phyloP scores from a whole-genome alignment of 2,329 filamentous ascomycete species.

The Hypomyces perniciosus region DNA sequence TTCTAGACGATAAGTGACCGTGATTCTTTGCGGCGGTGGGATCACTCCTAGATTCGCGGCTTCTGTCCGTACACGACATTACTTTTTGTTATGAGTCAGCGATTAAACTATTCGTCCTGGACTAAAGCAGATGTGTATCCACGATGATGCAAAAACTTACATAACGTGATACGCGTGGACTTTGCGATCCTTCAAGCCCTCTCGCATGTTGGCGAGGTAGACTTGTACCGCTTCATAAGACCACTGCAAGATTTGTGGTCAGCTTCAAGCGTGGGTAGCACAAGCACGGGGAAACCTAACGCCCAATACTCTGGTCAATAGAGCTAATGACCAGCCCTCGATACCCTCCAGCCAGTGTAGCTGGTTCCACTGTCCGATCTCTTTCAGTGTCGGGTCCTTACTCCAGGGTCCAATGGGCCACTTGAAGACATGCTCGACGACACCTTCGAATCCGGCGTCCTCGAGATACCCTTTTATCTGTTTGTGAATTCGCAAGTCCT shows the following conservation, averaged over 20 bases:
- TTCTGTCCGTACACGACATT: neutral
- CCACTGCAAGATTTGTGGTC: neutral
- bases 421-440: constrained; percentile 41
- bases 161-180: neutral
- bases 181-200: neutral
- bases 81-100: neutral
- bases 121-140: neutral
- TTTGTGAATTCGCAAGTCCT: constrained; percentile 25
- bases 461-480: constrained; percentile 8
- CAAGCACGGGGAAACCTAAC: neutral
- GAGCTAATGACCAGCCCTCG: constrained; percentile 24
- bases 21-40: neutral
- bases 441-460: constrained; percentile 48
- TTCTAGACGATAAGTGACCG: neutral
- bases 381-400: constrained; percentile 42
- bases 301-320: constrained; percentile 25
- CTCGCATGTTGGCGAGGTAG: neutral
- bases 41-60: neutral
- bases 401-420: constrained; percentile 49
- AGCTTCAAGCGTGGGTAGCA: neutral
- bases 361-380: constrained; percentile 32
- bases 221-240: neutral
- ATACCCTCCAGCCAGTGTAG: constrained; percentile 15
- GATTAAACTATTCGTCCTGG: neutral
- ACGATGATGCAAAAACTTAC: neutral